These are phyloP conservation scores for Saposhnikovia divaricata DNA, from an alignment of 129 eudicot species.

Conservation along the genomic window DNA sequence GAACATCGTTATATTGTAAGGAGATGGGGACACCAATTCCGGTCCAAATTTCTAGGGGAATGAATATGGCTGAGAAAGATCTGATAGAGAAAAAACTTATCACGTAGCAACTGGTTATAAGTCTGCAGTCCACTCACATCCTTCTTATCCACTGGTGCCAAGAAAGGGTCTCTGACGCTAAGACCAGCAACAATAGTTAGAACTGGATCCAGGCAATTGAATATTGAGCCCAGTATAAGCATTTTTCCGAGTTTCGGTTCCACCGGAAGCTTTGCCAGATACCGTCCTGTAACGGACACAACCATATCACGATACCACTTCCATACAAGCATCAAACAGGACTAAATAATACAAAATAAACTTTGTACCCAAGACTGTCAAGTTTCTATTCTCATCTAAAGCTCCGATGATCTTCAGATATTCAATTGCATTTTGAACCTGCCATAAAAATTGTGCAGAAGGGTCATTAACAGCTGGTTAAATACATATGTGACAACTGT, in stretches of 20 bases:
- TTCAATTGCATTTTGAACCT: constrained; percentile 97
- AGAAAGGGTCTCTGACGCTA: constrained; percentile 89
- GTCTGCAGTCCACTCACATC: constrained; percentile 49
- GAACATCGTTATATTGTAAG: not conserved
- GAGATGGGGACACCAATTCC: not conserved
- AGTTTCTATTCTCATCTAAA: constrained; percentile 72
- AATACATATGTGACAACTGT: not conserved
- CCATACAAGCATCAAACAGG: constrained; percentile 4
- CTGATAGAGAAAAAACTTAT: not conserved
- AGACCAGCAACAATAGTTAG: constrained; percentile 88
- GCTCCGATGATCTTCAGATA: constrained; percentile 90
- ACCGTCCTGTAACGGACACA: constrained; percentile 54
- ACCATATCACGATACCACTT: constrained; percentile 5
- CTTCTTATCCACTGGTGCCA: constrained; percentile 86
- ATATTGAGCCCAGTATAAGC: constrained; percentile 76
- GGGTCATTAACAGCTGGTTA: not conserved
- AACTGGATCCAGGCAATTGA: constrained; percentile 82
- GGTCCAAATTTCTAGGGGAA: not conserved
- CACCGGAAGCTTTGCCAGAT: constrained; percentile 85
- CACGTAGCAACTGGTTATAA: not conserved
- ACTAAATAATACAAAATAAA: constrained; percentile 2
- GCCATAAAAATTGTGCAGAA: not conserved
- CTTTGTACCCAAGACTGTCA: constrained; percentile 69
- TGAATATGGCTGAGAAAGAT: not conserved
- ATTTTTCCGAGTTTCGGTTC: constrained; percentile 98